Percentiles rank a stretch among this genome's conserved stretches.
phyloP scores from a whole-genome alignment of 345 rosid genomes.

The Gossypium thurberi region DNA sequence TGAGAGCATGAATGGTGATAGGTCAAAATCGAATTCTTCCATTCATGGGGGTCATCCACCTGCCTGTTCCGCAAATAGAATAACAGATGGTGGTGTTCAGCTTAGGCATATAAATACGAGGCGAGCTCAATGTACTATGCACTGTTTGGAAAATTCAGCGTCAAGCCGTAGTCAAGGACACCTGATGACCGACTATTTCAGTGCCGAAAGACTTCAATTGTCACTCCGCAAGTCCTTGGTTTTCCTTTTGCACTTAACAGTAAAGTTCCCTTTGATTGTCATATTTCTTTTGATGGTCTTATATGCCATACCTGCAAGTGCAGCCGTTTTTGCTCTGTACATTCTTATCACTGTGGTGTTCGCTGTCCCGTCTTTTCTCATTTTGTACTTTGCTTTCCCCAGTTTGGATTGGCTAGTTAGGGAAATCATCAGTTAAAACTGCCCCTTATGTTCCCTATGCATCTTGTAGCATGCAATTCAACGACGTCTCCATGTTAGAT shows the following conservation, averaged over 20 bases:
- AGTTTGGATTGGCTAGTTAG: slow-evolving; percentile 65
- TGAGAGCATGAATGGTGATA: slow-evolving; percentile 49
- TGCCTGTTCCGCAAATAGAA: slow-evolving; percentile 18
- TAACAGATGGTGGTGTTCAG: slow-evolving; percentile 21
- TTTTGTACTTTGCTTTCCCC: slow-evolving; percentile 51
- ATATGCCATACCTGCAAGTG: slow-evolving; percentile 64
- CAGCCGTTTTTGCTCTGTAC: slow-evolving; percentile 48
- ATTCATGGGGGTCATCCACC: slow-evolving; percentile 21
- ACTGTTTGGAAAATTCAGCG: slow-evolving; percentile 3
- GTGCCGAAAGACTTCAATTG: slow-evolving; percentile 31
- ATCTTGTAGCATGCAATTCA: slow-evolving; percentile 14
- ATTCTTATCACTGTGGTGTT: slow-evolving; percentile 51
- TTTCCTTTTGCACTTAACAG: slow-evolving; percentile 40
- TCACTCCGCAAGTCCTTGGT: slow-evolving; percentile 49
- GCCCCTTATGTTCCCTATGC: not conserved
- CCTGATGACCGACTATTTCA: slow-evolving; percentile 20
- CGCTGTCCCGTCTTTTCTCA: slow-evolving; percentile 58
- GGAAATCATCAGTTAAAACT: slow-evolving; percentile 43
- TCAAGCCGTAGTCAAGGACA: slow-evolving; percentile 14
- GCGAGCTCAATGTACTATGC: not conserved
- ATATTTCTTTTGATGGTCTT: slow-evolving; percentile 43
- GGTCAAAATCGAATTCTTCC: slow-evolving; percentile 29
- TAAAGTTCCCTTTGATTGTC: slow-evolving; percentile 56
- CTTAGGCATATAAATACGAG: slow-evolving; percentile 14
- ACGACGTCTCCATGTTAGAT: not conserved